Evolutionary conservation across 371 early-diverging fungal genomes (phyloP), one percentile per base, ranked within the genome.

Genomic region (Apophysomyces variabilis): DNA sequence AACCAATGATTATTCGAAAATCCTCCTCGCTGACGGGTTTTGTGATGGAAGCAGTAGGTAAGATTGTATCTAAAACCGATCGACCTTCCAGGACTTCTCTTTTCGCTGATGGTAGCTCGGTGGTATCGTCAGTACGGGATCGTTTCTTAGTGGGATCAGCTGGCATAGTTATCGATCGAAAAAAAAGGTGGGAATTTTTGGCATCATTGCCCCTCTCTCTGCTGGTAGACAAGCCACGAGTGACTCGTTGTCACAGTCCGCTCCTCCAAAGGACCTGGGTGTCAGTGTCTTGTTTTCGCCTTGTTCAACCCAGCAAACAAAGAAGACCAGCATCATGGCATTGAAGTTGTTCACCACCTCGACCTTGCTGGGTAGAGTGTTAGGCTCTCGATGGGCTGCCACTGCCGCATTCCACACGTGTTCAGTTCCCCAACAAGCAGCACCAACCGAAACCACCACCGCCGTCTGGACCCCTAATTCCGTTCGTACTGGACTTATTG

Each of bases 1-100:
- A 93, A 60, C 99, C 99, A 5, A 91, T 90, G 38, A 92, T 79
- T 46, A 94, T 85, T 58, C 92, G 77, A 64, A 95, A 80, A 66
- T 88, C 85, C 67, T 87, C 85, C 45, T 70, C 66, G 57, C 65
- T 62, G 8, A 46, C 38, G 37, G 62, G 54, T 41, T n/a, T 32
- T 7, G 38, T 43, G 26, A 65, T 63, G 8, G 68, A 57, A 21
- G 61, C 60, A 26, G 12, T 63, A 5, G 66, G 63, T 39, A 68
- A 37, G 16, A 69, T 67, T 14, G 71, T 38, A 43, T 68, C 64
- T 13, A 72, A 50, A 0, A 54, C 66, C 3, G 68, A 68, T 38
- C 41, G 45, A 14, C 47, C 47, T 38, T 60, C 66, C 1, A 71
- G 14, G 0, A 61, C 12, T 58, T 62, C 63, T 46, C 63, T 63